A percentile compares a stretch with the other conserved stretches of the same genome.
phyloP scores from a whole-genome alignment of 2,329 filamentous ascomycete genomes.

The Beauveria medogensis region DNA sequence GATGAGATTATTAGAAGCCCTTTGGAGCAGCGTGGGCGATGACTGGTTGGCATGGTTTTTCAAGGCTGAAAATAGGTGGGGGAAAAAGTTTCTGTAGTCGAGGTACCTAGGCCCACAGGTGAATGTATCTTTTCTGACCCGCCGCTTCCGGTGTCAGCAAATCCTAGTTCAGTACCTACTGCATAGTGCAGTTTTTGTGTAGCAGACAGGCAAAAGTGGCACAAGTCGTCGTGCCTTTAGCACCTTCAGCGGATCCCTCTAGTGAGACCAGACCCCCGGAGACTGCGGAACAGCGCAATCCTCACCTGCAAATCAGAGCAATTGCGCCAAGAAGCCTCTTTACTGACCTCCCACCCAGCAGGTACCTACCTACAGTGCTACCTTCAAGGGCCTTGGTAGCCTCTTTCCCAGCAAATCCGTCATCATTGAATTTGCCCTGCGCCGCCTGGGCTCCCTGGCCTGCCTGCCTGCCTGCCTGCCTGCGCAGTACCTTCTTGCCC shows the following conservation, averaged over 20 bases:
- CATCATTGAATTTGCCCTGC: neutral
- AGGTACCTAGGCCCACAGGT: constrained; percentile 7
- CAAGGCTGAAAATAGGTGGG: neutral
- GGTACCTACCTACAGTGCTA: too few species aligned
- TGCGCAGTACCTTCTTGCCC: neutral
- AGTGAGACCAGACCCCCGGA: neutral
- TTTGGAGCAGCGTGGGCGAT: too few species aligned
- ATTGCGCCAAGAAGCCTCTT: neutral
- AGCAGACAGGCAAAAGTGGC: neutral
- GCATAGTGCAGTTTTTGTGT: neutral
- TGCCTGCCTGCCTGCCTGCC: neutral
- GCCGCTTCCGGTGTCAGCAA: constrained; percentile 4
- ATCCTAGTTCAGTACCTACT: neutral
- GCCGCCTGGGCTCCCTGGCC: neutral
- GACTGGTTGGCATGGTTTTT: too few species aligned
- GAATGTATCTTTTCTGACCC: constrained; percentile 4
- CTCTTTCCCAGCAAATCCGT: neutral
- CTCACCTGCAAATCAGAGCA: neutral
- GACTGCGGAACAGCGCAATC: neutral
- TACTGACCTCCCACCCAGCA: too few species aligned
- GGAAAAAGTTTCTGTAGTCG: neutral
- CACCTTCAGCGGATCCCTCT: neutral
- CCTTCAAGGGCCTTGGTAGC: too few species aligned
- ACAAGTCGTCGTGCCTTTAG: constrained; percentile 1
- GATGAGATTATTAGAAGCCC: too few species aligned